Evolutionary conservation across 805 yeast genomes (phyloP).

Genomic region (Candida ovalis): DNA sequence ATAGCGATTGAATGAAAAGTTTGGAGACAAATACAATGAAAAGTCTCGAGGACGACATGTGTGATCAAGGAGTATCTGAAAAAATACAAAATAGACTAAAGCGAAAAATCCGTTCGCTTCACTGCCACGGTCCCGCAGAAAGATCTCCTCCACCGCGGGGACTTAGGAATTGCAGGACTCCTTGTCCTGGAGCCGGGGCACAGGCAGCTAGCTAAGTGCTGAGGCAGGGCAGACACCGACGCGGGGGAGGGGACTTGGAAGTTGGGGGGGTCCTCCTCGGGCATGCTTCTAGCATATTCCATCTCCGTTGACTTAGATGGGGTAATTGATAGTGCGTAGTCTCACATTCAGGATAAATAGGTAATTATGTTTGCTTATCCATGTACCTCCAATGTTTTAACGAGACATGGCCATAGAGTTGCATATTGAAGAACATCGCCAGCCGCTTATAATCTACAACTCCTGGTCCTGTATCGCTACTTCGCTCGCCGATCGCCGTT

Average conservation of each 20-base stretch:
- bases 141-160: neutral
- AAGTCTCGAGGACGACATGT: neutral
- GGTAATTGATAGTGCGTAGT: too few species aligned
- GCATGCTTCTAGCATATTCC: neutral
- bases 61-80: neutral
- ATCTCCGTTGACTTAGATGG: neutral
- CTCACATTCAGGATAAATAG: too few species aligned
- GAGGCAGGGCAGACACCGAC: too few species aligned
- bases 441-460: neutral
- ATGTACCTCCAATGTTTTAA: too few species aligned
- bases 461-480: neutral
- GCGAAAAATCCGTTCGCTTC: neutral
- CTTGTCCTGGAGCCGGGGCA: too few species aligned
- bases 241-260: too few species aligned
- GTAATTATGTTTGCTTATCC: too few species aligned
- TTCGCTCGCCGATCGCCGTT: too few species aligned
- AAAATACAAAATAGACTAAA: slow-evolving; percentile 3
- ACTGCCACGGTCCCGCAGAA: neutral
- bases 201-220: too few species aligned
- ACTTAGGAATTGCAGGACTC: too few species aligned
- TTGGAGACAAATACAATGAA: neutral
- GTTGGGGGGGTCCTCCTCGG: neutral
- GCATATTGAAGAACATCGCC: neutral
- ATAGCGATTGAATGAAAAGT: neutral
- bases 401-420: too few species aligned